Conservation (phyloP, 495 filamentous ascomycete genomes). For the Penicillium diatomitis region DNA sequence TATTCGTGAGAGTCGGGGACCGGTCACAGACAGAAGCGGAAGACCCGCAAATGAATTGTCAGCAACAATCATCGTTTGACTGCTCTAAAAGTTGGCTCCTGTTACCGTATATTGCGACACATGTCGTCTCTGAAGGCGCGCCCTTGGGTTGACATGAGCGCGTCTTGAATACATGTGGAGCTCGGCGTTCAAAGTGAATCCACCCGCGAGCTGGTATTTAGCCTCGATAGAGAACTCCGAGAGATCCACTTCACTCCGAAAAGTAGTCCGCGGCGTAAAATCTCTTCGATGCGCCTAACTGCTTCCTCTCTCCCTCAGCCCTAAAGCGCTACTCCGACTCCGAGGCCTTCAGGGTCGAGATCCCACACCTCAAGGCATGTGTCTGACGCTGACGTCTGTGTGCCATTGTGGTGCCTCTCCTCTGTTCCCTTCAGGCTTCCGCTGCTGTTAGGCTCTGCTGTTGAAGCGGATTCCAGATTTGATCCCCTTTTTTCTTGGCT, state of each 20-base stretch:
- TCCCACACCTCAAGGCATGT: not conserved
- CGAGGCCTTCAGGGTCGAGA: not conserved
- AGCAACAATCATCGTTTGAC: too few relatives aligned
- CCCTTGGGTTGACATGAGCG: too few relatives aligned
- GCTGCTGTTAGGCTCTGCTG: not conserved
- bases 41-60: too few relatives aligned
- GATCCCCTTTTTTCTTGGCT: constrained; percentile 4
- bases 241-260: not conserved
- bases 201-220: too few relatives aligned
- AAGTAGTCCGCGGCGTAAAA: too few relatives aligned
- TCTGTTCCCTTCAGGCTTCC: not conserved
- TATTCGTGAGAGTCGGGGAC: not conserved
- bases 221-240: not conserved
- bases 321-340: constrained; percentile 6
- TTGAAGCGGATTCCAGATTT: constrained; percentile 5
- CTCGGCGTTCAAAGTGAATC: too few relatives aligned
- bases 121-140: too few relatives aligned
- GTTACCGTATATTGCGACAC: too few relatives aligned
- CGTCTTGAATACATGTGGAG: too few relatives aligned
- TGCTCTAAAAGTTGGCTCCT: too few relatives aligned
- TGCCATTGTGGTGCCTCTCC: not conserved
- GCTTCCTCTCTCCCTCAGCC: too few relatives aligned
- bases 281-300: too few relatives aligned
- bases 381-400: constrained; percentile 11
- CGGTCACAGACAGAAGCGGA: not conserved